A percentile compares a stretch with the other conserved stretches of the same genome.
phyloP scores from a whole-genome alignment of 345 rosid species.

The Heritiera littoralis region DNA sequence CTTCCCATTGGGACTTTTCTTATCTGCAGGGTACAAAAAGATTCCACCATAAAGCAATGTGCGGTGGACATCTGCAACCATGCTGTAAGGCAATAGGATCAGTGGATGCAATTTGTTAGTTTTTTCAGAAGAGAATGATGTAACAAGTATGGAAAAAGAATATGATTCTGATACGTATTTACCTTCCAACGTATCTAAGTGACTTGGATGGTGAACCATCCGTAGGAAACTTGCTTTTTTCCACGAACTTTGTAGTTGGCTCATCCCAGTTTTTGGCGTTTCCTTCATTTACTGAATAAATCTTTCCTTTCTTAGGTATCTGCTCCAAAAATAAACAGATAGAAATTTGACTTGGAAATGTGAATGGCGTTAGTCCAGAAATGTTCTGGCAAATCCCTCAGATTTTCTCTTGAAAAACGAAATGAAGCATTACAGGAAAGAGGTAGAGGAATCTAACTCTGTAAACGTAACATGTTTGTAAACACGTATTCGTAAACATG shows the following conservation, averaged over 20 bases:
- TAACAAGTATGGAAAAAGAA: not conserved
- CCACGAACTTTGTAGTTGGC: constrained; percentile 61
- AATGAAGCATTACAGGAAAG: not conserved
- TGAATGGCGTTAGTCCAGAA: not conserved
- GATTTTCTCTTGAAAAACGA: not conserved
- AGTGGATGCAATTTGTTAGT: not conserved
- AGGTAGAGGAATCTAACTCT: not conserved
- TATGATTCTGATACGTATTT: not conserved
- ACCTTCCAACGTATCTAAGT: constrained; percentile 75
- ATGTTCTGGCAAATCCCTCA: not conserved
- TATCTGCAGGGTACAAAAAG: constrained; percentile 77
- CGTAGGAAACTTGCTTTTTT: constrained; percentile 65
- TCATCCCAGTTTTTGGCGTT: constrained; percentile 73
- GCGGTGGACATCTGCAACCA: constrained; percentile 84
- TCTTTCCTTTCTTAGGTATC: constrained; percentile 74
- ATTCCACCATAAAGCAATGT: constrained; percentile 76
- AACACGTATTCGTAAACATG: no score
- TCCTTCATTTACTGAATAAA: constrained; percentile 83
- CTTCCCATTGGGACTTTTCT: constrained; percentile 71
- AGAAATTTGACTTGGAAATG: not conserved
- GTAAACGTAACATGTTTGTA: not conserved
- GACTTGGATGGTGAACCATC: constrained; percentile 72
- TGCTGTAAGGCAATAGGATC: constrained; percentile 37
- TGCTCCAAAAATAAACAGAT: constrained; percentile 11
- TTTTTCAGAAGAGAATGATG: not conserved